These are phyloP conservation scores for Lathyrus tuberosus DNA, from an alignment of 306 rosid species.

Conservation along the genomic window DNA sequence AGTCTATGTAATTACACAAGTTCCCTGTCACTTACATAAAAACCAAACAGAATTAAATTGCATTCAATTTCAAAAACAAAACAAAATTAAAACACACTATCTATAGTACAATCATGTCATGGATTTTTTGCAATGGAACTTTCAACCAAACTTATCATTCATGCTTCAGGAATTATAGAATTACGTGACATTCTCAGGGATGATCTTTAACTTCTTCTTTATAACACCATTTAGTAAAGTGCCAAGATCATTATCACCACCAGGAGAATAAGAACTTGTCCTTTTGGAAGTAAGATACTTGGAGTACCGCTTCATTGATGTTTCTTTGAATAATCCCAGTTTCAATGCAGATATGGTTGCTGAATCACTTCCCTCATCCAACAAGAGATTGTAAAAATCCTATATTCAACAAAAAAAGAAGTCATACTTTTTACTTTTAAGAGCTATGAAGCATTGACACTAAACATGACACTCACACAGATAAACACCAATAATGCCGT, in stretches of 20 bases:
- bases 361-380: conserved; percentile 52
- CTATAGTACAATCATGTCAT: conserved; percentile 26
- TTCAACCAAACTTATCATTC: not conserved
- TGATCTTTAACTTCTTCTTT: conserved; percentile 69
- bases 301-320: conserved; percentile 49
- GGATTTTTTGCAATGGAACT: not conserved
- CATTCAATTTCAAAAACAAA: too few species aligned
- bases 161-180: conserved; percentile 28
- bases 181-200: conserved; percentile 72
- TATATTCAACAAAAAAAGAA: conserved; percentile 37
- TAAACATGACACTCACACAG: not conserved
- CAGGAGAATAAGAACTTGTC: conserved; percentile 45
- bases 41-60: too few species aligned
- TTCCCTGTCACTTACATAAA: too few species aligned
- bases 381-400: conserved; percentile 79
- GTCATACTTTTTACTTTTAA: not conserved
- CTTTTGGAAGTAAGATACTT: conserved; percentile 56
- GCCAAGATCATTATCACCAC: conserved; percentile 46
- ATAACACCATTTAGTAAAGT: conserved; percentile 71
- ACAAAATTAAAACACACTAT: too few species aligned
- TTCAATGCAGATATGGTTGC: conserved; percentile 41
- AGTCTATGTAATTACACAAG: too few species aligned
- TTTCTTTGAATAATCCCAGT: conserved; percentile 34
- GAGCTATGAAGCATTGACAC: not conserved
- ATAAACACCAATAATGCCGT: not conserved